Conservation (phyloP, 1,139 yeast genomes). For the Suhomyces yuchorum region DNA sequence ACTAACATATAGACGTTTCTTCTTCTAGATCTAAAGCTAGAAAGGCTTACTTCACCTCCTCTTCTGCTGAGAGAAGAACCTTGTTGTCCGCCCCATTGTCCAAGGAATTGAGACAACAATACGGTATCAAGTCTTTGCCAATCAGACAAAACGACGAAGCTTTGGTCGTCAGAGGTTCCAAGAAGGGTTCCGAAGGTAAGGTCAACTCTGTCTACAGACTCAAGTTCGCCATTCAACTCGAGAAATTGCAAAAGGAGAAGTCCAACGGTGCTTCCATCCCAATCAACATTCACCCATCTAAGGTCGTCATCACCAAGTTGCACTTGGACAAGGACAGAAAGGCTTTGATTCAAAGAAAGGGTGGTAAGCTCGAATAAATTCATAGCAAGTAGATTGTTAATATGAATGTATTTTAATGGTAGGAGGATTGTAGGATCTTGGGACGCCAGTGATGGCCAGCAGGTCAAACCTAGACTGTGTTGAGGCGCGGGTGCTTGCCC, state of each 20-base stretch:
- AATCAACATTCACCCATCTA: conserved; percentile 97
- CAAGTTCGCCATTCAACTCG: conserved; percentile 95
- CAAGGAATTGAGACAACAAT: conserved; percentile 97
- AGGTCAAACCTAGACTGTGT: not conserved
- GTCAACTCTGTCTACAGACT: conserved; percentile 98
- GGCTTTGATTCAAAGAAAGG: conserved; percentile 93
- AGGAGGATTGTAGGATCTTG: conserved; percentile 3
- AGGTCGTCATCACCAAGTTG: conserved; percentile 98
- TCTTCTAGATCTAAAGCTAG: conserved; percentile 99
- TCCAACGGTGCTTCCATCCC: conserved; percentile 98
- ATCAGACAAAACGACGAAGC: conserved; percentile 99
- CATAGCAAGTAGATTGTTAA: conserved; percentile 20
- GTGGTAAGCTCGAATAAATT: conserved; percentile 55
- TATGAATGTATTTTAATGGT: conserved; percentile 24
- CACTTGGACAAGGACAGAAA: conserved; percentile 99
- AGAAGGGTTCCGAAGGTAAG: conserved; percentile 99
- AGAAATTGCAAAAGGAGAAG: conserved; percentile 97
- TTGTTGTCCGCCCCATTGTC: conserved; percentile 98
- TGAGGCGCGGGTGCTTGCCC: no score
- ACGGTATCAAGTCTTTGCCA: conserved; percentile 95
- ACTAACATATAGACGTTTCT: conserved; percentile 81
- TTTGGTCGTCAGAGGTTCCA: conserved; percentile 95
- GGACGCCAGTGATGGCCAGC: not conserved
- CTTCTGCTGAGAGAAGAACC: conserved; percentile 94
- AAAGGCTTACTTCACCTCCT: conserved; percentile 99